phyloP scores from a whole-genome alignment of 306 rosid genomes.

The Trifolium dubium region DNA sequence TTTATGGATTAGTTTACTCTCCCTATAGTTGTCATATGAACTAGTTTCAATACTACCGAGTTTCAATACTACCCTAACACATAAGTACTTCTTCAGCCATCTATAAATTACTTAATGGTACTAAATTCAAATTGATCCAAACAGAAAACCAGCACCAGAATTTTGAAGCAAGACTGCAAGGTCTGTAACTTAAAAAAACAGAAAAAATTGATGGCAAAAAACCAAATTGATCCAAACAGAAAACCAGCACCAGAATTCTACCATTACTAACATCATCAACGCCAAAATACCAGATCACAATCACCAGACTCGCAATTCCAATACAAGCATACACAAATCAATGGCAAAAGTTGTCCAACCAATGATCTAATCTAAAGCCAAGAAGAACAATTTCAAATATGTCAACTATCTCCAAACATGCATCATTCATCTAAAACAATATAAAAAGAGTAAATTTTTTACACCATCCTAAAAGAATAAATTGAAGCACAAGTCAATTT shows the following conservation, averaged over 20 bases:
- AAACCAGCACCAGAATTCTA: not conserved
- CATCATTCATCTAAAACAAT: too few relatives aligned
- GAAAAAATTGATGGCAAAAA: too few relatives aligned
- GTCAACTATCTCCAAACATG: too few relatives aligned
- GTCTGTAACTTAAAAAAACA: too few relatives aligned
- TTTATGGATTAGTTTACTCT: not conserved
- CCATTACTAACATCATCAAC: not conserved
- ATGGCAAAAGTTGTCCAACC: not conserved
- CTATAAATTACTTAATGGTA: conserved; percentile 8
- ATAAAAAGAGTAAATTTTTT: too few relatives aligned
- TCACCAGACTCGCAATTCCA: conserved; percentile 2
- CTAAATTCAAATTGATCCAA: conserved; percentile 20
- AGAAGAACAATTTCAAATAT: not conserved
- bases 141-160: conserved; percentile 14
- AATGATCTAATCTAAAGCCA: not conserved
- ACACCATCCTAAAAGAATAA: too few relatives aligned
- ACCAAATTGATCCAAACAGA: conserved; percentile 18
- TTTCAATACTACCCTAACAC: conserved; percentile 15
- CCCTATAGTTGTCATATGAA: not conserved
- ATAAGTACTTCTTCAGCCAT: conserved; percentile 14
- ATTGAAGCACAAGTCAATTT: too few relatives aligned
- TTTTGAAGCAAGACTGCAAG: not conserved
- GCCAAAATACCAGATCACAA: not conserved
- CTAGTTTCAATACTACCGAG: not conserved
- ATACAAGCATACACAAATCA: not conserved